Percentiles rank a stretch among this genome's conserved stretches.
phyloP scores from a whole-genome alignment of 108 stramenopile species.

The Fistulifera pelliculosa region DNA sequence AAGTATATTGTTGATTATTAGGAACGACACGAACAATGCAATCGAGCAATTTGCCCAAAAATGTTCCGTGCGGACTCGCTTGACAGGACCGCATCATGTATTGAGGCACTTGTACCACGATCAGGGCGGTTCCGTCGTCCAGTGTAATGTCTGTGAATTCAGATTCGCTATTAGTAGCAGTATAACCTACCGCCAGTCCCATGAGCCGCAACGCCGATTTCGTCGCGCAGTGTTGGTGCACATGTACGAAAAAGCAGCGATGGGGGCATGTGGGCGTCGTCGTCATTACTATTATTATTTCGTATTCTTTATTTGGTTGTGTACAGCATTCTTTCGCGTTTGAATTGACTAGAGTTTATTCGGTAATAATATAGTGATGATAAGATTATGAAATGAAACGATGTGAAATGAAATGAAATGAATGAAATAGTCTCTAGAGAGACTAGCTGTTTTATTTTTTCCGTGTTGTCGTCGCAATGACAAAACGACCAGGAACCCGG shows the following conservation, averaged over 20 bases:
- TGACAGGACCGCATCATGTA: background rate
- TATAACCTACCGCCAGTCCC: background rate
- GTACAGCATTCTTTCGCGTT: background rate
- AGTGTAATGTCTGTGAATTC: background rate
- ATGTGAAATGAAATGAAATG: too few species aligned
- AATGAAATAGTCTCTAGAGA: too few species aligned
- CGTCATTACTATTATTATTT: background rate
- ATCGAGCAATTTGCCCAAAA: slow-evolving; percentile 1
- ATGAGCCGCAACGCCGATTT: background rate
- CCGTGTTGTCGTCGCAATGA: too few species aligned
- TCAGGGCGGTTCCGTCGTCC: slow-evolving; percentile 1
- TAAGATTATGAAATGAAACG: too few species aligned
- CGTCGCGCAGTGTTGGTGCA: background rate
- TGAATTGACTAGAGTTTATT: too few species aligned
- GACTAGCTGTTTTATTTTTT: too few species aligned
- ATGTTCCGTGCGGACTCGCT: background rate
- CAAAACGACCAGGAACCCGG: too few species aligned
- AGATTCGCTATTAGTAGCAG: too few species aligned
- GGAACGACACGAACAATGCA: background rate
- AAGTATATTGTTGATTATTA: background rate
- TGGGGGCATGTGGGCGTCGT: background rate
- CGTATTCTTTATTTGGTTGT: background rate
- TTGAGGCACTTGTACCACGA: background rate
- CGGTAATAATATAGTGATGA: too few species aligned
- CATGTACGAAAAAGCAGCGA: background rate